Evolutionary conservation across 805 yeast species (phyloP), one percentile per base, ranked within the genome.

Genomic region (Hanseniaspora pseudoguilliermondii): DNA sequence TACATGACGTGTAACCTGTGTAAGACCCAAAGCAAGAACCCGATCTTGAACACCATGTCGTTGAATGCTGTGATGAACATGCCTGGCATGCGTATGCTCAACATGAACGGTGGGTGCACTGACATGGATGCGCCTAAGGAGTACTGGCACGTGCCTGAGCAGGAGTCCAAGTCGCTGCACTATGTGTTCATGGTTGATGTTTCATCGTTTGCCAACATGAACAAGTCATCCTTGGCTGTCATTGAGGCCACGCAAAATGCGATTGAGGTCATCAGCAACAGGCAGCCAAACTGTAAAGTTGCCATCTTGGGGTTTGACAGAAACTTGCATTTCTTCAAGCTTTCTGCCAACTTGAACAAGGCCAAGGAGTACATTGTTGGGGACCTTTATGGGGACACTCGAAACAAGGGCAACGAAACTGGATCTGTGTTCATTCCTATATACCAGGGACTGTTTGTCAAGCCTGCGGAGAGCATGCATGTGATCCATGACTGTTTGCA

Each of bases 1-100:
- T 73, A 71, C 57, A 85, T 87, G 68, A 74, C 79, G 13, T 93
- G 98, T 73, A 91, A 91, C 68, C 78, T 93, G 64, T 93, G 98
- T 71, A 81, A 81, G 59, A 85, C 84, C 61, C 78, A 87, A 54
- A 84, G 83, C 64, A 71, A 74, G 5, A 79, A 84, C 16, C 86
- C 95, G 0, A 66, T 67, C 10, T 11, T 47, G 13, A 16, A 29
- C 29, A 51, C 55, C 18, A 36, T 89, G 83, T 39, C 89, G 88
- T 63, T 71, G 71, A 55, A 73, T 85, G 38, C 80, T 83, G 83
- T 62, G 70, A 75, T 3, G 73, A 76, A 25, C 84, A 83, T 23
- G 74, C 78, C 53, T 74, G 95, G 46, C 9, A 15, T 47, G 25
- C 29, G 42, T 13, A 75, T 89, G 49, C 90, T 95, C 0, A 97